Base-by-base conservation (phyloP, 768 basidiomycete species). In the Boletus insuetus region DNA sequence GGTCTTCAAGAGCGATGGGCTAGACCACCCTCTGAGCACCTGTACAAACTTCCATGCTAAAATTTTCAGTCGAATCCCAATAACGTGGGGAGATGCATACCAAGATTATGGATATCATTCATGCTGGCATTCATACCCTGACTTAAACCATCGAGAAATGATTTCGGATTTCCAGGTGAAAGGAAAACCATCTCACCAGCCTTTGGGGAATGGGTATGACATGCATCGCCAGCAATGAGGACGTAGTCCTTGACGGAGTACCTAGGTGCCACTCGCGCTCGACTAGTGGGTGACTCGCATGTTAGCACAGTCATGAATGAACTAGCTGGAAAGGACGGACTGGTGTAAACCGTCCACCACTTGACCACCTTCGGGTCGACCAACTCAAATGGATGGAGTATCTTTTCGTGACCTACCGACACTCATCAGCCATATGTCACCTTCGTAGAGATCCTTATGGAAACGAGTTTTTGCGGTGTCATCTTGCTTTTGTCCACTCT, bases 41-140 rank as follows among this genome's bases (percentile, higher is more conserved):
- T 74, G 72, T 1, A 66, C 73, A 34, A 82, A 59, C 55, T 82
- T 82, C 80, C 80, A 82, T 2, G 72, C 76, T 72, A 41, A 24
- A 6, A 34, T 17, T 10, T 7, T 86, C 80, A 85, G 81, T 16
- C 79, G 79, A 66, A 82, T 79, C 4, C 80, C 3, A 39, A n/a
- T 7, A 6, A 51, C 8, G 9, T 3, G 32, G 4, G 41, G 6
- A 44, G 8, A 38, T 5, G 56, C 69, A 38, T 56, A 79, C 83
- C 79, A n/a, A 90, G 77, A 62, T 89, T 89, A 59, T 87, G 87
- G 14, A 82, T 78, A 63, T 89, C 88, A 47, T 82, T 83, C 82
- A 89, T 88, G 54, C 83, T 83, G 6, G 85, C 86, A 60, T 87
- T 87, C 86, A 87, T 85, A 11, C 85, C 87, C 66, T 89, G 87